Evolutionary conservation across 495 filamentous ascomycete species (phyloP).

Genomic region (Tuber magnatum): DNA sequence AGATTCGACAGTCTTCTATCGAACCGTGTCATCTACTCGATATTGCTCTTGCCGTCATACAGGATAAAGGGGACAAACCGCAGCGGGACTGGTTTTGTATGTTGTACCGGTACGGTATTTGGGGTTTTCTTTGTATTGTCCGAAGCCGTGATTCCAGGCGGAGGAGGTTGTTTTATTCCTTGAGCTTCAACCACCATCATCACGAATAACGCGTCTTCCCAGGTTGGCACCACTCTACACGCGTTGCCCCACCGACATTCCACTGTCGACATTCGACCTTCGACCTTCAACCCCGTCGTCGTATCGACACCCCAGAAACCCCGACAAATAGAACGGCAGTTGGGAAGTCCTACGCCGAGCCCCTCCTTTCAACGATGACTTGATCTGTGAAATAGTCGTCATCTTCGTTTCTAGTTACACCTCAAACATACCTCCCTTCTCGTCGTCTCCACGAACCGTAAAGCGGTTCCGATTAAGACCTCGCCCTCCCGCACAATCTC

Average conservation of each 20-base stretch:
- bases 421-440: conserved; percentile 5
- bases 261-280: background rate
- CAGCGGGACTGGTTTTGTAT: background rate
- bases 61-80: background rate
- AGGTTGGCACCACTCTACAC: background rate
- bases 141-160: background rate
- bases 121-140: background rate
- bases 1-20: conserved; percentile 27
- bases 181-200: background rate
- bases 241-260: background rate
- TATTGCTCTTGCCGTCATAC: background rate
- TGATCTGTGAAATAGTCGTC: conserved; percentile 5
- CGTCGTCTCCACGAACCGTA: conserved; percentile 6
- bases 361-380: background rate
- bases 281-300: background rate
- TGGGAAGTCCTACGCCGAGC: conserved; percentile 1
- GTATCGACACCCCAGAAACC: background rate
- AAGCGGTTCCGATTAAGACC: background rate
- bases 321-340: background rate
- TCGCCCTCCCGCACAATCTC: background rate
- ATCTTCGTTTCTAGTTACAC: conserved; percentile 8
- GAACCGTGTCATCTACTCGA: conserved; percentile 4
- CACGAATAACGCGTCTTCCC: background rate
- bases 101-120: background rate
- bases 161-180: conserved; percentile 5